Evolutionary conservation across 176 grass and related monocot genomes (phyloP).

Genomic region (Canna indica): DNA sequence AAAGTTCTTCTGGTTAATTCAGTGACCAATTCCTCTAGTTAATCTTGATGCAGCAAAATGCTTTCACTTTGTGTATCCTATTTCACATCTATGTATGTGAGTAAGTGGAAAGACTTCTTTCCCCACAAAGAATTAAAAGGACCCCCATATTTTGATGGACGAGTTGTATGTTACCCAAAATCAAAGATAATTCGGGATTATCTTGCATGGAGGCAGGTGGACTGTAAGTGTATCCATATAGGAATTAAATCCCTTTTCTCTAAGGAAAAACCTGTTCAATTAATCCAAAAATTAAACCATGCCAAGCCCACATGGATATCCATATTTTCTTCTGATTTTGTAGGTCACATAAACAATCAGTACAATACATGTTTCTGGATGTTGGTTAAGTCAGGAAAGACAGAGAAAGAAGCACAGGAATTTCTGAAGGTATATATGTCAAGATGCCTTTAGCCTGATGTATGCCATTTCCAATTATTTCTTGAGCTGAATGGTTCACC

Average conservation of each 20-base stretch:
- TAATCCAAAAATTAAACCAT: constrained; percentile 1
- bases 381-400: constrained; percentile 78
- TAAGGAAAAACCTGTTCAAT: constrained; percentile 11
- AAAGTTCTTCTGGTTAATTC: too few relatives aligned
- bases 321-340: constrained; percentile 18
- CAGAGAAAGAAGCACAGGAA: constrained; percentile 52
- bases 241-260: neutral
- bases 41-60: constrained; percentile 54
- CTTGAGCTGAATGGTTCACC: too few relatives aligned
- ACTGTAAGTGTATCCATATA: constrained; percentile 42
- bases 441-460: too few relatives aligned
- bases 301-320: neutral
- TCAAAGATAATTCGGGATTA: constrained; percentile 58
- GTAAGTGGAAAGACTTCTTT: constrained; percentile 80
- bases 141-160: constrained; percentile 65
- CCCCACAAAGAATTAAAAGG: constrained; percentile 51
- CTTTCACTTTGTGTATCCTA: constrained; percentile 52
- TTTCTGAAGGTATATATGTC: constrained; percentile 72
- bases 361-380: constrained; percentile 85
- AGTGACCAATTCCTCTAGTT: constrained; percentile 1
- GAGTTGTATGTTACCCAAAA: constrained; percentile 80
- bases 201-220: constrained; percentile 79
- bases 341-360: constrained; percentile 75
- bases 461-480: too few relatives aligned
- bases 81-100: constrained; percentile 61